Base-by-base conservation (phyloP, 2,329 filamentous ascomycete species). In the Hymenoscyphus scutula region DNA sequence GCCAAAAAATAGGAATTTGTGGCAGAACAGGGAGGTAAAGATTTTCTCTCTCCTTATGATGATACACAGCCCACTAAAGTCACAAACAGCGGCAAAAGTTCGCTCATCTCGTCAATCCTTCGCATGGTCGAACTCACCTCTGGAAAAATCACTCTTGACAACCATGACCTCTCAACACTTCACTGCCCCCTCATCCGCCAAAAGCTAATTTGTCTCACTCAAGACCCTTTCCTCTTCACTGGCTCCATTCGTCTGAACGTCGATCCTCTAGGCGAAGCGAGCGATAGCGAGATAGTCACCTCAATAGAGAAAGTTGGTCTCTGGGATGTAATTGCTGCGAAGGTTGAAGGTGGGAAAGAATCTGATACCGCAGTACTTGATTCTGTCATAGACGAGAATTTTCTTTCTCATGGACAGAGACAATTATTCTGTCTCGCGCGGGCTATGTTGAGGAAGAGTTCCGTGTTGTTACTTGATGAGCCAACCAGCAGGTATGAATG, bases 161-260 rank as follows among this genome's bases (percentile, higher is more conserved):
- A 78, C 25, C 78, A 88, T n/a, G 83, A 89, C 65, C 82, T 88
- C 32, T 77, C 83, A 0, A 79, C 80, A 27, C 83, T 89, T 13
- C 79, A 81, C 66, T 85, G 80, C 15, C 82, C 87, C 69, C 77
- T 81, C 0, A 78, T 89, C 1, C 83, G 87, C n/a, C 81, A 80
- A 10, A 76, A 86, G n/a, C 77, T 89, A 23, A 88, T 85, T 0
- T 89, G 89, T 73, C 80, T 89, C 6, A 85, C 86, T 0, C 87
- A 89, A 71, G 87, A 89, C 58, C 85, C 86, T 0, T 81, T 89
- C 0, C 78, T 89, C 2, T 88, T 89, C 71, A 82, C 84, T 0
- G 86, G 86, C 2, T 82, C 77, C 11, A 81, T 88, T 73, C 80
- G 84, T 2, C 78, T 82, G 58, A 89, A 89, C 65, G 80, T 89